A percentile compares a stretch with the other conserved stretches of the same genome.
Evolutionary conservation across 345 rosid genomes (phyloP).

Genomic region (Gossypioides kirkii): DNA sequence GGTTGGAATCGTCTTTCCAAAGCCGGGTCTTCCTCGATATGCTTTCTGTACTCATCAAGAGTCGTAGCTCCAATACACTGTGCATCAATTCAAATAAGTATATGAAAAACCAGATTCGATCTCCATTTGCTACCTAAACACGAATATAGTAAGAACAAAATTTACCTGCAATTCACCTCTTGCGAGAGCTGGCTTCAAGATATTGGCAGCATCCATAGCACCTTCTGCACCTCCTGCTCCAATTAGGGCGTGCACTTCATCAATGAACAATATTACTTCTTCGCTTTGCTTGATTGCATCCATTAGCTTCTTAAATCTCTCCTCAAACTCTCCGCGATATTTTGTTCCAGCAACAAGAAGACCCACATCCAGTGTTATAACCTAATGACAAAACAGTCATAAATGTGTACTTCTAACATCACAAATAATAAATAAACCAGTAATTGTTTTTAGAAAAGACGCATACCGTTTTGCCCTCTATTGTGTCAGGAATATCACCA

Average conservation of each 20-base stretch:
- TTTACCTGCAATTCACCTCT: conserved; percentile 97
- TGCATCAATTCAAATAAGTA: conserved; percentile 19
- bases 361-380: conserved; percentile 97
- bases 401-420: not conserved
- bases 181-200: conserved; percentile 96
- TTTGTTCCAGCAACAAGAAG: conserved; percentile 98
- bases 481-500: conserved; percentile 97
- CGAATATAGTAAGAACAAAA: not conserved
- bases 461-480: conserved; percentile 82
- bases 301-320: conserved; percentile 95
- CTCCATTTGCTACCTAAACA: not conserved
- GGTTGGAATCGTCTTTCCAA: conserved; percentile 97
- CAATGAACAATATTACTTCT: conserved; percentile 91
- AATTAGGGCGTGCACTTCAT: conserved; percentile 95
- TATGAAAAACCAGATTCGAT: not conserved
- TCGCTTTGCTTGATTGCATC: conserved; percentile 97
- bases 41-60: conserved; percentile 89
- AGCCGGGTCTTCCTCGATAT: conserved; percentile 97
- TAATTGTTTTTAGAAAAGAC: not conserved
- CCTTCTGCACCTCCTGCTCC: conserved; percentile 99
- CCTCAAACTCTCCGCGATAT: conserved; percentile 96
- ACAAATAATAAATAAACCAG: not conserved
- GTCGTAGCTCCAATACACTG: conserved; percentile 99
- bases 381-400: conserved; percentile 34
- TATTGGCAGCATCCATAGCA: conserved; percentile 97